Evolutionary conservation across 176 grass and related monocot genomes (phyloP), one percentile per base, ranked within the genome.

Genomic region (Oryza australiensis): DNA sequence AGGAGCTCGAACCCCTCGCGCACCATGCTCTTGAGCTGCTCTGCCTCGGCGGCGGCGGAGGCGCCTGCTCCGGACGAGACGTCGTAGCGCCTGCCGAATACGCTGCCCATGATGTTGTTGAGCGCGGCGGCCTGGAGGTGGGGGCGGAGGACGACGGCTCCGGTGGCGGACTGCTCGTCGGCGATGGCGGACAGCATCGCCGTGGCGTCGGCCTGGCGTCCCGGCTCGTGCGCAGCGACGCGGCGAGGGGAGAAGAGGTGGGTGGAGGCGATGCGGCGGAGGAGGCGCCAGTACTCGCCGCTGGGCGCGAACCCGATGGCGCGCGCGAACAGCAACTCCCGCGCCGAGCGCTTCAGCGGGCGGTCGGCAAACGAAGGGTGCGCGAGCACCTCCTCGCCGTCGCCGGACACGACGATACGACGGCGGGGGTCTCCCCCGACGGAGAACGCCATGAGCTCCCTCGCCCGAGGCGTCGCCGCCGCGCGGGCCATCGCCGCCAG

Each of bases 51-150:
- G 26, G 45, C 55, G 13, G 15, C 22, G 72, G 5, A 1, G 34
- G 38, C 13, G 38, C 1, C 30, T 1, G 6, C 32, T 9, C 22
- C 5, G 5, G 77, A 24, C 0, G 79, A 59, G 7, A 83, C 28
- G 32, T 91, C 84, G 46, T 89, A 91, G 2, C 91, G 88, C 69
- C 48, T 79, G 16, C 94, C 91, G 57, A 97, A 97, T 6, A 97
- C 94, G 59, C 91, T 87, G 15, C 88, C 90, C 94, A 97, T 93
- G 68, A 97, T 97, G 79, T 93, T 97, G 72, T 97, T 97, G 24
- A 97, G 72, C 0, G 94, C 88, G 0, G 94, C 94, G 68, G 38
- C 67, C 64, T 93, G 94, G 78, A 97, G 80, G 66, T 97, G 94
- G 1, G 35, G 20, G 1, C 94, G 88, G 22, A 97, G 86, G 0